Evolutionary conservation across 2,329 filamentous ascomycete species (phyloP).

Genomic region (Botrytis paeoniae): DNA sequence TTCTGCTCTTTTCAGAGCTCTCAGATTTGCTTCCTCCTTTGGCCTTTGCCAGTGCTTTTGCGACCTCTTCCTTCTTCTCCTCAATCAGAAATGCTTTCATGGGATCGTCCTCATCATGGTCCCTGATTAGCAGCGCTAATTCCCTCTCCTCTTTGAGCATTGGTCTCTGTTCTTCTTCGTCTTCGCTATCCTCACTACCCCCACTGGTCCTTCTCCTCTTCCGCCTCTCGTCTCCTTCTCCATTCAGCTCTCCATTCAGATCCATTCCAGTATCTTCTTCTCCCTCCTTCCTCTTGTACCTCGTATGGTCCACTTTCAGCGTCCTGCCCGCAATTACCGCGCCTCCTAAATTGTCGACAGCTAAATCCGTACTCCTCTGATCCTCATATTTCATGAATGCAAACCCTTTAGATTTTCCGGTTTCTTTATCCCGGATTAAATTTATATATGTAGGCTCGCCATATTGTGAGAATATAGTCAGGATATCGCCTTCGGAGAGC

Average conservation of each 20-base stretch:
- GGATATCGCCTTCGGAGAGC: conserved; percentile 89
- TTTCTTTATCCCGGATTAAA: conserved; percentile 90
- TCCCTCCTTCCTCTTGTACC: conserved; percentile 81
- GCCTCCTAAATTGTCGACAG: conserved; percentile 92
- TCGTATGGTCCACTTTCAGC: conserved; percentile 84
- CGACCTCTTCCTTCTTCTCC: conserved; percentile 87
- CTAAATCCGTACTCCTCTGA: conserved; percentile 90
- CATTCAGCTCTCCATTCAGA: conserved; percentile 34
- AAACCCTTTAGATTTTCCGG: conserved; percentile 91
- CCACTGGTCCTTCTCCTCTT: conserved; percentile 27
- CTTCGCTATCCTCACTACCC: conserved; percentile 40
- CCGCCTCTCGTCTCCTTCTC: conserved; percentile 46
- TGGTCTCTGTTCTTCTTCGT: conserved; percentile 48
- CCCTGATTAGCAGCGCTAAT: conserved; percentile 67
- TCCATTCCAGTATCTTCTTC: conserved; percentile 50
- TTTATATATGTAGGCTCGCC: conserved; percentile 94
- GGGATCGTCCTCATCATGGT: conserved; percentile 92
- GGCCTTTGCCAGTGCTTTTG: conserved; percentile 60
- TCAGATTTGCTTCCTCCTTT: conserved; percentile 37
- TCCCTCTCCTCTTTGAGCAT: conserved; percentile 80
- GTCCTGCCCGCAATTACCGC: conserved; percentile 77
- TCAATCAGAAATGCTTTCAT: conserved; percentile 92
- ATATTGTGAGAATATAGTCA: conserved; percentile 96
- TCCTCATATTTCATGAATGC: conserved; percentile 98
- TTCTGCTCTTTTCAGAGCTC: conserved; percentile 29